Evolutionary conservation across 129 eudicot genomes (phyloP).

Genomic region (Oenanthe sinensis): DNA sequence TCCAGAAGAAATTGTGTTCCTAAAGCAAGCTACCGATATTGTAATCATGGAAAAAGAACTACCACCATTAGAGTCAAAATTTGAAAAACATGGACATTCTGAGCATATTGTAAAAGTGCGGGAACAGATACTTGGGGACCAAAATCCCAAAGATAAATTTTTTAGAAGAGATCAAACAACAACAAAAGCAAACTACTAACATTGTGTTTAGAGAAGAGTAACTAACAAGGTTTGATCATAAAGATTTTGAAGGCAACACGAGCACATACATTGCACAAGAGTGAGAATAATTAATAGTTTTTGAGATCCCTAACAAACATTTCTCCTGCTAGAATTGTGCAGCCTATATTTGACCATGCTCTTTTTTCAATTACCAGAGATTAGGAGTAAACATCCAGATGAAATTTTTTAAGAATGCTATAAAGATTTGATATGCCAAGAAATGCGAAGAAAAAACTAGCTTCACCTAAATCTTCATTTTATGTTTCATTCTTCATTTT

Average conservation of each 20-base stretch:
- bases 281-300: conserved; percentile 81
- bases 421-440: no score
- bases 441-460: no score
- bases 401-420: no score
- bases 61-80: conserved; percentile 20
- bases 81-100: conserved; percentile 25
- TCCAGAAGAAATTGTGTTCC: conserved; percentile 13
- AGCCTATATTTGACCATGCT: conserved; percentile 30
- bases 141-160: conserved; percentile 41
- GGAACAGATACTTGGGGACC: conserved; percentile 59
- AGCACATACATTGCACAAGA: conserved; percentile 52
- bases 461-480: no score
- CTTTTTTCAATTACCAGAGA: conserved; percentile 29
- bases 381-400: no score
- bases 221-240: conserved; percentile 19
- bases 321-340: conserved; percentile 42
- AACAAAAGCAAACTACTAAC: no score
- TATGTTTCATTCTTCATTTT: no score
- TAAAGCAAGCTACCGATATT: conserved; percentile 14
- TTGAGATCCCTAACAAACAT: conserved; percentile 36
- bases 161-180: no score
- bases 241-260: conserved; percentile 30
- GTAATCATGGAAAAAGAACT: conserved; percentile 27
- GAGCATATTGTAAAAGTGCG: conserved; percentile 55
- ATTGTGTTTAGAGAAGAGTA: conserved; percentile 24